Base-by-base conservation (phyloP, 2,329 filamentous ascomycete genomes). In the Trichoderma polysporum region DNA sequence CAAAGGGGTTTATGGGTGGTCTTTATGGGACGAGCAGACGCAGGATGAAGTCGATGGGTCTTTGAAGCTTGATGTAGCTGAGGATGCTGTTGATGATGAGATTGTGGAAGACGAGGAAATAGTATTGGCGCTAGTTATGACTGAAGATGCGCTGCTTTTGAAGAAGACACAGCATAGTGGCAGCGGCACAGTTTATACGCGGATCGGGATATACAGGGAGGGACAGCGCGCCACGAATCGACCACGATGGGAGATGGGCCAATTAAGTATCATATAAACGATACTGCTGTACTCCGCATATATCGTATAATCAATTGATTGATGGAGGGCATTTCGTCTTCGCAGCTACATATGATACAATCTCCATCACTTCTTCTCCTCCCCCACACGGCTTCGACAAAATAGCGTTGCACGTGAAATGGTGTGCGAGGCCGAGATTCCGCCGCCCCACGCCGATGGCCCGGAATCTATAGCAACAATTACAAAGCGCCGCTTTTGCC, bases 401-500 rank as follows among this genome's bases (percentile, higher is more conserved):
- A 54, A 56, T 50, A 50, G 53, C 62, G 52, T 17, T 12, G 29
- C 63, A 66, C 63, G 63, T 66, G 63, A 66, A 66, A 66, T 64
- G 60, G 37, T 47, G 60, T 64, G 60, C 60, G 60, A 64, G 60
- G 37, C 60, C 60, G 60, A 64, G 37, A 45, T 45, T 45, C 60
- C 60, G 50, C 50, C 27, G 60, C 60, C 60, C 60, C 60, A 64
- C 60, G 37, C 60, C 60, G 60, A 64, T 37, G 50, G 12, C 25
- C 60, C 60, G 60, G 50, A 27, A 6, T 15, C 15, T 37, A n/a
- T 5, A 63, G 41, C 41, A 50, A 53, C 41, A 50, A 53, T 63
- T 63, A 63, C 60, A 33, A 63, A 63, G 60, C 60, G 41, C 27
- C 29, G 29, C 58, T 29, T 22, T 17, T 13, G 33, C 22, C 22